A percentile compares a stretch with the other conserved stretches of the same genome.
Evolutionary conservation across 2,329 filamentous ascomycete species (phyloP).

Genomic region (Aspergillus aculeatinus): DNA sequence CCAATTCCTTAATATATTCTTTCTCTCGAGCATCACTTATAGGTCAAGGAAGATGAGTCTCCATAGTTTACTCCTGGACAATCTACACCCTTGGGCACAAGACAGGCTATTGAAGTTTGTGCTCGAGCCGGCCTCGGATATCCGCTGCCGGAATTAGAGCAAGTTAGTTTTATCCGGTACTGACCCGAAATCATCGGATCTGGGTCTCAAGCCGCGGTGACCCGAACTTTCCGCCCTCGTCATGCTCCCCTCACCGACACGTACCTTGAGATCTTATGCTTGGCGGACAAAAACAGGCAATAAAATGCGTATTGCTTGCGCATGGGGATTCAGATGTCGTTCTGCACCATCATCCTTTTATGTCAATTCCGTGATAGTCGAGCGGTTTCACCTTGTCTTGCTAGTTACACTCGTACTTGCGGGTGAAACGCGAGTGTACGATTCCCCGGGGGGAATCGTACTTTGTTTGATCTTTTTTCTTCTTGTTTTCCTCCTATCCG

Average conservation of each 20-base stretch:
- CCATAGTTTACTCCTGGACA: not conserved
- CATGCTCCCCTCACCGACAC: not conserved
- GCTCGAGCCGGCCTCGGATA: no score
- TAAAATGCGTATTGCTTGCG: not conserved
- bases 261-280: not conserved
- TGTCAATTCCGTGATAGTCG: constrained; percentile 1
- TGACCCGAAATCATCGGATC: not conserved
- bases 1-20: no score
- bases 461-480: not conserved
- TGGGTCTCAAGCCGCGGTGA: not conserved
- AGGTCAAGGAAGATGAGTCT: no score
- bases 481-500: no score
- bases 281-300: no score
- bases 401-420: not conserved
- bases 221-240: not conserved
- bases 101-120: not conserved
- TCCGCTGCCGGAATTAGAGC: no score
- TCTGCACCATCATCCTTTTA: not conserved
- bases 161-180: not conserved
- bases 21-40: no score
- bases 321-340: not conserved
- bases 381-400: not conserved
- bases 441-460: not conserved
- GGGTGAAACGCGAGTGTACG: not conserved
- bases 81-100: not conserved